Evolutionary conservation across 2,329 filamentous ascomycete genomes (phyloP).

Genomic region (Alternaria viburni): DNA sequence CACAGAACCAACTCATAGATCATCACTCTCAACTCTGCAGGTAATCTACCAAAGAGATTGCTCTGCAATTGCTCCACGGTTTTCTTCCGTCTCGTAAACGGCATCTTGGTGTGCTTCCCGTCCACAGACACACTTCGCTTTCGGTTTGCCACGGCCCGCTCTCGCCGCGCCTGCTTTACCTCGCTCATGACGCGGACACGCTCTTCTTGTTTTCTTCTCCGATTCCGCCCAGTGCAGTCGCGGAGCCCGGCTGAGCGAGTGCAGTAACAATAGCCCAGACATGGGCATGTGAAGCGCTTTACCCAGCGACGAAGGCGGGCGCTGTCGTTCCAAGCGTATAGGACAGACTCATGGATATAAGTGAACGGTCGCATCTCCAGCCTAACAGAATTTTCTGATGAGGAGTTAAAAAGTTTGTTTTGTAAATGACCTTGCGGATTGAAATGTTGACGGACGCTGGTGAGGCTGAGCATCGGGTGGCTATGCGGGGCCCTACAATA

Average conservation of each 20-base stretch:
- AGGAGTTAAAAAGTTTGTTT: background rate
- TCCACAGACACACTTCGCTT: background rate
- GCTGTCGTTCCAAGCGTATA: background rate
- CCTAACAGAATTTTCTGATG: too few species aligned
- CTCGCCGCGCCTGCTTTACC: background rate
- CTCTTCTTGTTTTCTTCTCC: background rate
- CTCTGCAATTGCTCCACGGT: background rate
- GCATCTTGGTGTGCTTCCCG: background rate
- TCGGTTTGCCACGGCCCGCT: background rate
- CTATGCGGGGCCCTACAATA: background rate
- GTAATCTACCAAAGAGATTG: background rate
- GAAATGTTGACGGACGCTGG: too few species aligned
- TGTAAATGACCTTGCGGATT: too few species aligned
- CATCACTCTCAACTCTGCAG: background rate
- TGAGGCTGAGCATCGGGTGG: background rate
- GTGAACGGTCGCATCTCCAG: background rate
- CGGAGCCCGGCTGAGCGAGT: fast-evolving
- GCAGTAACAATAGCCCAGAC: background rate
- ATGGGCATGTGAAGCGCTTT: background rate
- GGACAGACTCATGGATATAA: background rate
- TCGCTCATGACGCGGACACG: background rate
- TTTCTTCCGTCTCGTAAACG: background rate
- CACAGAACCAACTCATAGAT: background rate
- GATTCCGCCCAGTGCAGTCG: background rate
- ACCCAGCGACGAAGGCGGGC: background rate